A percentile compares a stretch with the other conserved stretches of the same genome.
Conservation (phyloP, 352 stramenopile species). For the Phytophthora hybrid region DNA sequence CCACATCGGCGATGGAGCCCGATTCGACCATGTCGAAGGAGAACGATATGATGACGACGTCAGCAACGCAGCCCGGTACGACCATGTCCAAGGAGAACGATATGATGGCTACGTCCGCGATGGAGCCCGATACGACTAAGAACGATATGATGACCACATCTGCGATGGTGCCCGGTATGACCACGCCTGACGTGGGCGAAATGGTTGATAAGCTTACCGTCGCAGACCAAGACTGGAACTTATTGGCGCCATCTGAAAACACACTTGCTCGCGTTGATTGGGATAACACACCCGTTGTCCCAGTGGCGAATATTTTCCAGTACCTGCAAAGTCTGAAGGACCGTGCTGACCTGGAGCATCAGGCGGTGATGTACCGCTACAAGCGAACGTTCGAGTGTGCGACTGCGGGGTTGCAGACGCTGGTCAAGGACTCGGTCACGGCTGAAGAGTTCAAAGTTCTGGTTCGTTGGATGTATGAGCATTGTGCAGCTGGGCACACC, state of each 20-base stretch:
- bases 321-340: conserved; percentile 28
- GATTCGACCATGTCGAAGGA: too few relatives aligned
- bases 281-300: conserved; percentile 22
- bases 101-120: too few relatives aligned
- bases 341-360: conserved; percentile 19
- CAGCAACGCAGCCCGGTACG: not conserved
- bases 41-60: too few relatives aligned
- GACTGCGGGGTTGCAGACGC: conserved; percentile 17
- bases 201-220: not conserved
- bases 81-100: not conserved
- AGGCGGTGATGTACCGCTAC: conserved; percentile 27
- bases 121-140: too few relatives aligned
- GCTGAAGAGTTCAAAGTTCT: conserved; percentile 31
- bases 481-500: conserved; percentile 28
- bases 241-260: conserved; percentile 28
- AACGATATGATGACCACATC: not conserved
- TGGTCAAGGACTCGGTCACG: conserved; percentile 25
- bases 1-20: too few relatives aligned
- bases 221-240: conserved; percentile 31
- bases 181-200: not conserved
- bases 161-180: not conserved
- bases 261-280: conserved; percentile 27
- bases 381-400: conserved; percentile 33
- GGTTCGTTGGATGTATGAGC: conserved; percentile 43
- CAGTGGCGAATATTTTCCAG: conserved; percentile 29